Conservation (phyloP, 2,329 filamentous ascomycete genomes). For the Scedosporium minutisporum region DNA sequence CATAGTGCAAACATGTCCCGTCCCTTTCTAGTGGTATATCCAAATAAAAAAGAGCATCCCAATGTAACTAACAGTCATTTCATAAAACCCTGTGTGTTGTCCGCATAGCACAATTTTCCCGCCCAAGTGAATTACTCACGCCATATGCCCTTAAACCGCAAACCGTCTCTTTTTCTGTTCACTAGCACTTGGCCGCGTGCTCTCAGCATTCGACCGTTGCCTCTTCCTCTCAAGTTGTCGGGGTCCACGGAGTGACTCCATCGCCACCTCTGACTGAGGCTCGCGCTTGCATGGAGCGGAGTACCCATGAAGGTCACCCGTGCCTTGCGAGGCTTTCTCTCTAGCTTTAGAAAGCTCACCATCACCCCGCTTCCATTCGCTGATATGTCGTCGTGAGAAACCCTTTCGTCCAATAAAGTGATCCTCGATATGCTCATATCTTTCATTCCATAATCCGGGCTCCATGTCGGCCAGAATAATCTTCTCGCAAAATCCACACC, state of each 20-base stretch:
- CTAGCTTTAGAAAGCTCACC: not conserved
- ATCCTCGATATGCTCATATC: constrained; percentile 64
- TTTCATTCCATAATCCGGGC: constrained; percentile 41
- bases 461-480: constrained; percentile 27
- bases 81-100: too few species aligned
- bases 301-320: not conserved
- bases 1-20: too few species aligned
- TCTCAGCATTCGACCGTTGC: not conserved
- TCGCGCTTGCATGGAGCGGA: too few species aligned
- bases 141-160: not conserved
- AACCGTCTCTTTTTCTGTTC: too few species aligned
- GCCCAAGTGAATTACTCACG: not conserved
- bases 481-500: constrained; percentile 74
- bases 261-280: too few species aligned
- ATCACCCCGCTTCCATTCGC: constrained; percentile 43
- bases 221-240: not conserved
- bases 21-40: not conserved
- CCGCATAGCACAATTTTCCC: too few species aligned
- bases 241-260: too few species aligned
- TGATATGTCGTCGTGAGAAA: constrained; percentile 31
- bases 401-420: constrained; percentile 50
- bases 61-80: too few species aligned
- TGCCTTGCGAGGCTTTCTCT: not conserved
- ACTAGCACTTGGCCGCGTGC: too few species aligned
- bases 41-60: not conserved